phyloP scores from a whole-genome alignment of 352 stramenopile species.

The Pythium volutum region DNA sequence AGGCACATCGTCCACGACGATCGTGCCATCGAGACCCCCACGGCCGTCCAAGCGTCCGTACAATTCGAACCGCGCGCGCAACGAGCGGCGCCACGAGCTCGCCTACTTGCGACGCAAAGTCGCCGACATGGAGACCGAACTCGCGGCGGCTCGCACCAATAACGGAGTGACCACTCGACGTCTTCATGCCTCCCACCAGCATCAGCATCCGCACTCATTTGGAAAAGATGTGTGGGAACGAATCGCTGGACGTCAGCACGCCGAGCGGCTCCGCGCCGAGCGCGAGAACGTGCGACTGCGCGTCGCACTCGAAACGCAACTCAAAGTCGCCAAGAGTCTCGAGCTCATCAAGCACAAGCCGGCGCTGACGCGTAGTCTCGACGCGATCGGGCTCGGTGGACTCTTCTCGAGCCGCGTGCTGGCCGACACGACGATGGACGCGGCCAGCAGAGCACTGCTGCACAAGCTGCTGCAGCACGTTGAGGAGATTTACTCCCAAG shows the following conservation, averaged over 20 bases:
- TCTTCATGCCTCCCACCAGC: neutral
- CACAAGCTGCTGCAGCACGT: constrained; percentile 3
- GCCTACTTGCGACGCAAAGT: constrained; percentile 18
- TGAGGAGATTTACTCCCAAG: constrained; percentile 6
- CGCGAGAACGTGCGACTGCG: constrained; percentile 47
- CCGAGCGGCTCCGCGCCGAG: constrained; percentile 24
- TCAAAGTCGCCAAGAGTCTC: constrained; percentile 40
- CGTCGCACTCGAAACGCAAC: constrained; percentile 38
- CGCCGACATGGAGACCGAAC: constrained; percentile 18
- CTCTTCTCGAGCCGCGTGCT: neutral
- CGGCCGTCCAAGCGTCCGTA: neutral
- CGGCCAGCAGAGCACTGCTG: neutral
- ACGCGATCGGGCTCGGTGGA: neutral
- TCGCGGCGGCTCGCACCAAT: neutral
- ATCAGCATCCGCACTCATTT: neutral
- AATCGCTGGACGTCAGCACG: constrained; percentile 15
- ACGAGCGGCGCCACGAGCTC: constrained; percentile 24
- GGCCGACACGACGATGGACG: neutral
- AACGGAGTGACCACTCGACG: neutral
- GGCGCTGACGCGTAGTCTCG: neutral
- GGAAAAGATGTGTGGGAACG: constrained; percentile 13
- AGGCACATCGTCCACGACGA: neutral
- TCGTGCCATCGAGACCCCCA: neutral
- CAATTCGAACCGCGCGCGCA: constrained; percentile 25
- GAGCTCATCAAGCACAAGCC: constrained; percentile 33